Base-by-base conservation (phyloP, 169 alveolate species). In the Perkinsus chesapeaki region DNA sequence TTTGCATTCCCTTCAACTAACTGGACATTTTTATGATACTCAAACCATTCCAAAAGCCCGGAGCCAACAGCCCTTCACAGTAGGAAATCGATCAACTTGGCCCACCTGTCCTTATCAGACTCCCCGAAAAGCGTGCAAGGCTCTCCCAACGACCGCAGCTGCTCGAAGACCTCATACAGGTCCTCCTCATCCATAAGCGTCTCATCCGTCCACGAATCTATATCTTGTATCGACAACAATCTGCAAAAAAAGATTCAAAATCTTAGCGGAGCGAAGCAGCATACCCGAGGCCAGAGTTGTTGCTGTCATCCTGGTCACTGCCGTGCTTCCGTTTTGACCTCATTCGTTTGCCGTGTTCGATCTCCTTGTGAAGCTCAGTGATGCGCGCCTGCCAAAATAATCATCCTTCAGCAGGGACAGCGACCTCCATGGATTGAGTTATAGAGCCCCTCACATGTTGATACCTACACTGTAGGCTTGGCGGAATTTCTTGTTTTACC, bases 71-170 rank as follows among this genome's bases (percentile, higher is more conserved):
- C n/a, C n/a, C n/a, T n/a, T n/a, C n/a, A n/a, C n/a, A n/a, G n/a
- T n/a, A n/a, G n/a, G n/a, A n/a, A n/a, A n/a, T n/a, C n/a, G n/a
- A n/a, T n/a, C n/a, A n/a, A 31, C 95, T 92, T 93, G 98, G 95
- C 39, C 48, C 95, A 96, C 48, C 97, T 93, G 48, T 95, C 91
- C 92, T 73, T 39, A 92, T 96, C 97, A 90, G 95, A 93, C 60
- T 97, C 98, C 0, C 97, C 97, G 93, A 96, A 97, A 37, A 94
- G 93, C 5, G 96, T 95, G 16, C 95, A 93, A 16, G 98, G 97
- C 73, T 95, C 95, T 9, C 96, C 96, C 23, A 95, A 92, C 19
- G 93, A 94, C 91, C 98, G 95, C 16, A 97, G 82, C 23, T 60
- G 82, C 82, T 60, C 82, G 82, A 60, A 60, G 37, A 60, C 82